Conservation (phyloP, 2,329 filamentous ascomycete genomes). For the Ophiocordyceps robertsii region DNA sequence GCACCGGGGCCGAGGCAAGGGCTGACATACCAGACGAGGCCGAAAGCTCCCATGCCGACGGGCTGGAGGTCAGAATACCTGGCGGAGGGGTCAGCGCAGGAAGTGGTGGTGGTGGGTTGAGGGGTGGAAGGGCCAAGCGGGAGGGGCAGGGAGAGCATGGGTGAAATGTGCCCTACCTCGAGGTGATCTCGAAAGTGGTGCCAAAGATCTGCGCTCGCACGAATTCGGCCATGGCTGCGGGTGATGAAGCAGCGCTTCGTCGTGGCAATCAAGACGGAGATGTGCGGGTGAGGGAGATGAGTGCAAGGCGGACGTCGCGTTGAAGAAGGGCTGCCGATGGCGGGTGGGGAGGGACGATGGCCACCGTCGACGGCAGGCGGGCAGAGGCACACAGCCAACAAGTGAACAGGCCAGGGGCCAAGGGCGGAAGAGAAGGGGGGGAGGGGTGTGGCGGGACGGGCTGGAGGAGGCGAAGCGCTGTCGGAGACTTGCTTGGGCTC, state of each 20-base stretch:
- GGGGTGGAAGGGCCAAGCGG: neutral
- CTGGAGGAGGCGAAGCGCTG: too few species aligned
- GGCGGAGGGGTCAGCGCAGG: slow-evolving; percentile 2
- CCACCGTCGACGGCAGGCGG: too few species aligned
- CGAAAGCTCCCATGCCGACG: slow-evolving; percentile 98
- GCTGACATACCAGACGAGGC: slow-evolving; percentile 74
- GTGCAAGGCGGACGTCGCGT: too few species aligned
- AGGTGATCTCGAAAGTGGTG: slow-evolving; percentile 99
- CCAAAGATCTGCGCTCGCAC: slow-evolving; percentile 98
- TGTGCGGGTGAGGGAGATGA: neutral
- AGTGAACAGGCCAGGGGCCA: too few species aligned
- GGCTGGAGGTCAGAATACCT: slow-evolving; percentile 98
- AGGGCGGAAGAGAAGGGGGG: too few species aligned
- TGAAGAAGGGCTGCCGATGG: too few species aligned
- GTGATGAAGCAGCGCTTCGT: neutral
- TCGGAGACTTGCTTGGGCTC: too few species aligned
- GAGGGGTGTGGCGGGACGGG: too few species aligned
- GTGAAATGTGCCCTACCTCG: slow-evolving; percentile 49
- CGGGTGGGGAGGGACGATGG: too few species aligned
- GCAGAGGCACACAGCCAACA: too few species aligned
- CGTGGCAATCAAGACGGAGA: neutral
- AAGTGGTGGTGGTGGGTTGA: neutral
- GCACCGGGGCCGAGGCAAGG: neutral
- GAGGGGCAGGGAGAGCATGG: neutral
- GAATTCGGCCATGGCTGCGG: slow-evolving; percentile 84